These are phyloP conservation scores for Prunus mira DNA, from an alignment of 306 rosid species.

Conservation along the genomic window DNA sequence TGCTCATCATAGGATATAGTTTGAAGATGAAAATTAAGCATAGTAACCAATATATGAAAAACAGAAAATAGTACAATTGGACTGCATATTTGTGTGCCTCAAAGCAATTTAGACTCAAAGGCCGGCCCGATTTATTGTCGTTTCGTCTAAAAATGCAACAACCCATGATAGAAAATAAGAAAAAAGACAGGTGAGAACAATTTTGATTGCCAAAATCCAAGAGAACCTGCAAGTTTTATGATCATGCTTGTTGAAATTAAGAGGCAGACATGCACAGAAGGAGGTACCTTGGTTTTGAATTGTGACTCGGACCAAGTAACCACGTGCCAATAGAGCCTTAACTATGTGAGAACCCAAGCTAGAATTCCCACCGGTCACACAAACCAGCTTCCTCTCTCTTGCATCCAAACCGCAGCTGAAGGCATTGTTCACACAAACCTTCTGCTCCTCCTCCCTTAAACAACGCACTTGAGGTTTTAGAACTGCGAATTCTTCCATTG, in stretches of 20 bases:
- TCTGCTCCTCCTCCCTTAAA: neutral
- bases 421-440: neutral
- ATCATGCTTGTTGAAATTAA: neutral
- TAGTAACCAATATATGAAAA: neutral
- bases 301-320: constrained; percentile 4
- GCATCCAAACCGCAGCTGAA: constrained; percentile 10
- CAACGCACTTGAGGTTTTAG: neutral
- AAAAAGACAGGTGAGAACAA: too few relatives aligned
- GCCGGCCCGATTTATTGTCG: too few relatives aligned
- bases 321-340: constrained; percentile 4
- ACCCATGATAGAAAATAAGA: too few relatives aligned
- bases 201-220: too few relatives aligned
- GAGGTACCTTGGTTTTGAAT: neutral
- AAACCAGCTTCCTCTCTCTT: constrained; percentile 5
- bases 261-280: neutral
- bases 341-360: constrained; percentile 6
- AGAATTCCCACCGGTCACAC: constrained; percentile 21
- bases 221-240: too few relatives aligned
- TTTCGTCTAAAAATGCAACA: too few relatives aligned
- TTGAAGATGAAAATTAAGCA: neutral
- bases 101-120: too few relatives aligned
- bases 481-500: neutral
- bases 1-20: neutral
- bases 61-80: too few relatives aligned
- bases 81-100: too few relatives aligned